phyloP scores from a whole-genome alignment of 345 rosid species.

The Pseudoturritis turrita region DNA sequence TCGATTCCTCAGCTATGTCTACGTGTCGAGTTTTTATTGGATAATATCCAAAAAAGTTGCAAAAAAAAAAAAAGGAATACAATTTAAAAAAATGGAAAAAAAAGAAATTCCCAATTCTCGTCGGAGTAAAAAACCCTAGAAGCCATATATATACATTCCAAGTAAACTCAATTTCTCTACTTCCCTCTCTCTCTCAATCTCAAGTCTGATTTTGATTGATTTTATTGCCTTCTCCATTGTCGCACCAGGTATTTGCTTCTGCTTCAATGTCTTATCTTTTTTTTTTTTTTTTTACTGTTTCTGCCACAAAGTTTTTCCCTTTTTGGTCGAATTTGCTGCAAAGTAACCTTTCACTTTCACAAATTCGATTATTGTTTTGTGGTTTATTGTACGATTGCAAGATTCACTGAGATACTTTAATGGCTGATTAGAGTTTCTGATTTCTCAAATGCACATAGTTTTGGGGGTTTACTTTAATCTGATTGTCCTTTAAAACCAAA shows the following conservation, averaged over 20 bases:
- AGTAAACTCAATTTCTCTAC: background rate
- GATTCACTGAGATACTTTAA: no score
- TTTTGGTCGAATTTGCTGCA: background rate
- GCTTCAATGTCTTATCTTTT: background rate
- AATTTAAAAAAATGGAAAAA: background rate
- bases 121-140: conserved; percentile 24
- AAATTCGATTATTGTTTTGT: background rate
- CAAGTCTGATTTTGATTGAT: background rate
- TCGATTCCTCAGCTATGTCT: background rate
- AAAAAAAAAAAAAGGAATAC: background rate
- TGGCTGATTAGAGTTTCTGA: no score
- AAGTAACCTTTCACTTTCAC: background rate
- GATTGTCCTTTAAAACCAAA: no score
- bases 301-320: background rate
- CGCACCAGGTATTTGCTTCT: background rate
- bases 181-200: background rate
- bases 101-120: background rate
- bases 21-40: background rate
- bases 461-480: no score
- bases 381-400: no score
- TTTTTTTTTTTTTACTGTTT: background rate
- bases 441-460: no score
- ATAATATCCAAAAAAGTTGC: background rate
- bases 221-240: background rate
- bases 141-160: conserved; percentile 3